Evolutionary conservation across 768 basidiomycete species (phyloP), one percentile per base, ranked within the genome.

Genomic region (Fomitopsis serialis): DNA sequence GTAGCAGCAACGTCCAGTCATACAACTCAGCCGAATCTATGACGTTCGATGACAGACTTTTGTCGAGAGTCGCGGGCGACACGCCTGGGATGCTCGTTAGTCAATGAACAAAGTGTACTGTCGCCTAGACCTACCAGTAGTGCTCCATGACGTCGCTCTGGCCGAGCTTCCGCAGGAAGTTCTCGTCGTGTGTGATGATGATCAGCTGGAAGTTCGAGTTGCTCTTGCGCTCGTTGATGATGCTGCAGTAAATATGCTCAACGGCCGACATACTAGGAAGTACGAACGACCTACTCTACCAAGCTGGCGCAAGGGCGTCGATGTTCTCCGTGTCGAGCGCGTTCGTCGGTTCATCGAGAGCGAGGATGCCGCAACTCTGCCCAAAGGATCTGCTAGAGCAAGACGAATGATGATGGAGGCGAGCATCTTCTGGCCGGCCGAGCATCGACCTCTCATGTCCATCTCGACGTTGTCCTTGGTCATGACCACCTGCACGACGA

Each of bases 371-470:
- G 68, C 97, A 98, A 61, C 96, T 97, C 67, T 94, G 91, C 2
- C 93, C 93, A 63, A 99, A 98, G 2, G 93, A 96, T 99, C 97
- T 5, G 96, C 96, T 24, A 99, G 78, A 3, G 97, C 97, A 34
- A 99, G 83, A 6, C 97, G 85, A 63, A 99, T 98, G 70, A 98
- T 92, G 69, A 98, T 98, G 21, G 92, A 95, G 10, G 96, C 97
- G 54, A 99, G 74, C 80, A 98, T 98, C 73, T 99, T 99, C 72
- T 99, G 97, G 0, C 97, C 97, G 1, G 97, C 97, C 15, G 91
- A 94, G 71, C 97, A 99, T 58, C 97, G 84, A 23, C 97, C 97
- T 53, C 97, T 85, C 97, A 99, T 99, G 70, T 98, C 97, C 90
- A 99, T 94, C 70, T 98, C 96, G 7, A 98, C 95, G 63, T 94